These are phyloP conservation scores for Pilasporangium apinafurcum DNA, from an alignment of 352 stramenopile species.

Conservation along the genomic window DNA sequence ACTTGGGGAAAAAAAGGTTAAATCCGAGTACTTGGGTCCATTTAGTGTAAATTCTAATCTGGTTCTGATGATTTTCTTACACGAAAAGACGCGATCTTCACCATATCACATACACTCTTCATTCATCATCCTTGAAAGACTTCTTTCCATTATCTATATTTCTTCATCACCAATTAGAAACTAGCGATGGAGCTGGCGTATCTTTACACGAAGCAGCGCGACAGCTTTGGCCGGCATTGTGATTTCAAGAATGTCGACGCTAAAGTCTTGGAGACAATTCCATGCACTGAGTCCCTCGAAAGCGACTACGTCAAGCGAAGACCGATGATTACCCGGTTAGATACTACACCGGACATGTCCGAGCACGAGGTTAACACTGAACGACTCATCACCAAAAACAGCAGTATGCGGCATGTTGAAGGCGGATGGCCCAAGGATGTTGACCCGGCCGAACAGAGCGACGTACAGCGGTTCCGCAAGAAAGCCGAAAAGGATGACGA, in stretches of 20 bases:
- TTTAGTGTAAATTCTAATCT: too few species aligned
- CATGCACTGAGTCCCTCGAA: constrained; percentile 78
- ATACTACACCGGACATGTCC: constrained; percentile 88
- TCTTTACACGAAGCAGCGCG: constrained; percentile 87
- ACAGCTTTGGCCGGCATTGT: constrained; percentile 91
- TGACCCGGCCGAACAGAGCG: constrained; percentile 93
- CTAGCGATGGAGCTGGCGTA: constrained; percentile 83
- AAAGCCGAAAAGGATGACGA: constrained; percentile 97
- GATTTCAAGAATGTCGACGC: constrained; percentile 89
- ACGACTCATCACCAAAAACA: constrained; percentile 89
- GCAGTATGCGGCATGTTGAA: constrained; percentile 93
- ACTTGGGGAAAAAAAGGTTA: too few species aligned
- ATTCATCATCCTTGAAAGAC: too few species aligned
- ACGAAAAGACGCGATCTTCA: too few species aligned
- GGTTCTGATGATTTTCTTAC: too few species aligned
- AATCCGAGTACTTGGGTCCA: too few species aligned
- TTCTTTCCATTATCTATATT: too few species aligned
- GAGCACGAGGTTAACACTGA: constrained; percentile 95
- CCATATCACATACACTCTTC: not conserved
- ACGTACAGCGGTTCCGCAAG: constrained; percentile 95
- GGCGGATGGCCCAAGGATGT: constrained; percentile 98
- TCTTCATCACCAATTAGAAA: not conserved
- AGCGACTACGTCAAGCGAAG: constrained; percentile 88
- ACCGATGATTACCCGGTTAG: constrained; percentile 79
- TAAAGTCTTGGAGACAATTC: constrained; percentile 88